These are phyloP conservation scores for Colletotrichum sp. DNA, from an alignment of 2,329 filamentous ascomycete species.

Conservation along the genomic window DNA sequence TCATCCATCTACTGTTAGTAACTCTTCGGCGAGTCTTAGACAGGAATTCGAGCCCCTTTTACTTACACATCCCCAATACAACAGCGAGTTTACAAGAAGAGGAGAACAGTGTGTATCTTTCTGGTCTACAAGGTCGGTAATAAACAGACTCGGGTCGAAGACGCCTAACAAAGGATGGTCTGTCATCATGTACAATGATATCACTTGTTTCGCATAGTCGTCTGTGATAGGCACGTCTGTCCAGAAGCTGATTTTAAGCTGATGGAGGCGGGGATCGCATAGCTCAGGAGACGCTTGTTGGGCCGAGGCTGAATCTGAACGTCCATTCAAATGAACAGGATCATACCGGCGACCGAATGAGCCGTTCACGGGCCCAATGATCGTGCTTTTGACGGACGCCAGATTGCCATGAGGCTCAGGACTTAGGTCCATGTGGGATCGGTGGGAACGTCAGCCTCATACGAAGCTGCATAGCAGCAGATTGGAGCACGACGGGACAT, in stretches of 20 bases:
- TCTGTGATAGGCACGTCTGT: slow-evolving; percentile 34
- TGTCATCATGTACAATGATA: slow-evolving; percentile 41
- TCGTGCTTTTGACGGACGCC: neutral
- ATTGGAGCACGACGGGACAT: neutral
- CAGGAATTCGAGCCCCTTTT: neutral
- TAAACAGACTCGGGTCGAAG: slow-evolving; percentile 38
- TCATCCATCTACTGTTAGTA: neutral
- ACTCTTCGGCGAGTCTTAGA: neutral
- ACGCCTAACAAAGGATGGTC: slow-evolving; percentile 42
- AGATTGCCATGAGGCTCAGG: neutral
- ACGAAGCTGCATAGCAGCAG: neutral
- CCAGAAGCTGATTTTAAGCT: slow-evolving; percentile 37
- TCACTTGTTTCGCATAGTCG: slow-evolving; percentile 32
- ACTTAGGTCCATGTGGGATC: neutral
- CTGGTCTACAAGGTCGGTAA: slow-evolving; percentile 33
- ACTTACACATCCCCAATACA: slow-evolving; percentile 40
- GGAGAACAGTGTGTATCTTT: slow-evolving; percentile 32
- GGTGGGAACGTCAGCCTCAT: neutral
- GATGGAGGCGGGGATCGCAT: slow-evolving; percentile 32
- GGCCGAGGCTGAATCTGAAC: neutral
- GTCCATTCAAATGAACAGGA: neutral
- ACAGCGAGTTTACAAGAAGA: slow-evolving; percentile 38
- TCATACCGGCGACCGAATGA: neutral
- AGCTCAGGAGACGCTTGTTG: slow-evolving; percentile 1
- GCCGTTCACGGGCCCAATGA: neutral